Evolutionary conservation across 2,329 filamentous ascomycete genomes (phyloP).

Genomic region (Geoglossum cookeanum): DNA sequence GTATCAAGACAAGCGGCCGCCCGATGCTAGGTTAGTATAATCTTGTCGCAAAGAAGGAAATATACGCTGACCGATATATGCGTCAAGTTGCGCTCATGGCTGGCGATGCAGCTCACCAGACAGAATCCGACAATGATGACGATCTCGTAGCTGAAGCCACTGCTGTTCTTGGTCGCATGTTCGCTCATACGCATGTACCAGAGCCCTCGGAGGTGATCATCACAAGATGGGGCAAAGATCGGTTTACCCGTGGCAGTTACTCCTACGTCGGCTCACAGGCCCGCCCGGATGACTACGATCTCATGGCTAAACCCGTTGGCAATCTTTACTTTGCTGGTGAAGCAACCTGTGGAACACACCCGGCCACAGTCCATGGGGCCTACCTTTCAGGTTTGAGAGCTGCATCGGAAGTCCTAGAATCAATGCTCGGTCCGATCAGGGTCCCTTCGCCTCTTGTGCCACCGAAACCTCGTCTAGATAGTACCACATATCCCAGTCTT

Average conservation of each 20-base stretch:
- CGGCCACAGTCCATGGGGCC: conserved; percentile 90
- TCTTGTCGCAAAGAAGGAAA: not conserved
- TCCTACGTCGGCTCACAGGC: conserved; percentile 80
- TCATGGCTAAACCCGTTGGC: conserved; percentile 67
- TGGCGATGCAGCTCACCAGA: conserved; percentile 78
- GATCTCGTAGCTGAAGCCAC: conserved; percentile 67
- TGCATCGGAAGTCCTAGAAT: conserved; percentile 67
- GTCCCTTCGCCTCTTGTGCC: conserved; percentile 58
- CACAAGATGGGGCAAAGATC: conserved; percentile 81
- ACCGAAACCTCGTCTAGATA: conserved; percentile 33
- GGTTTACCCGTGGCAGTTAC: conserved; percentile 84
- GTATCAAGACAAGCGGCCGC: conserved; percentile 70
- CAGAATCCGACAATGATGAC: conserved; percentile 57
- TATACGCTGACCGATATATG: not conserved
- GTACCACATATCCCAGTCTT: conserved; percentile 9
- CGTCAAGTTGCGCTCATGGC: conserved; percentile 80
- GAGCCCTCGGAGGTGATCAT: conserved; percentile 70
- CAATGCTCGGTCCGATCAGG: conserved; percentile 62
- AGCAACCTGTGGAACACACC: conserved; percentile 87
- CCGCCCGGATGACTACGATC: conserved; percentile 72
- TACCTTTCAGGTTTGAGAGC: conserved; percentile 85
- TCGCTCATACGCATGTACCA: conserved; percentile 43
- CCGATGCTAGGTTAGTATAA: conserved; percentile 24
- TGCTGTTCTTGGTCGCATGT: conserved; percentile 56
- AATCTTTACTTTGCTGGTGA: conserved; percentile 92